Evolutionary conservation across 2,329 filamentous ascomycete species (phyloP).

Genomic region (Trichoderma citrinoviride): DNA sequence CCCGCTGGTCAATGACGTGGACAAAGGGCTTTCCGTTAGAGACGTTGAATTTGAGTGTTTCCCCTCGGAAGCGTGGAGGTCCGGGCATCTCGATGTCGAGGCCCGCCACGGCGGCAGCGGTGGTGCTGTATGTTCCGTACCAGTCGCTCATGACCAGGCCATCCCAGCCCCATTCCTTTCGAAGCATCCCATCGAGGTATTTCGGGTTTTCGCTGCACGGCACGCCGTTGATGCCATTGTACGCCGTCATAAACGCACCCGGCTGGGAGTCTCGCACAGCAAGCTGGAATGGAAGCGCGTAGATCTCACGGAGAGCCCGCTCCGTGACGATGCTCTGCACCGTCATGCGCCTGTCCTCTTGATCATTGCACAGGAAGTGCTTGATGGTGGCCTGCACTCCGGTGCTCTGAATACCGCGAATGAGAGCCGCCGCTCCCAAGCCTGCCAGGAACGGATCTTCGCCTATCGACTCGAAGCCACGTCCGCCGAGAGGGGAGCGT

Average conservation of each 20-base stretch:
- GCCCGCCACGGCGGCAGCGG: slow-evolving; percentile 49
- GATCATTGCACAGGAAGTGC: slow-evolving; percentile 62
- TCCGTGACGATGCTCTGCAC: slow-evolving; percentile 55
- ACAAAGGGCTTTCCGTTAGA: slow-evolving; percentile 55
- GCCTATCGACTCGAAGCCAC: slow-evolving; percentile 58
- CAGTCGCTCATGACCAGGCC: slow-evolving; percentile 60
- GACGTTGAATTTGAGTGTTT: slow-evolving; percentile 50
- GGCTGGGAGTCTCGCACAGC: slow-evolving; percentile 51
- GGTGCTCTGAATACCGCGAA: slow-evolving; percentile 55
- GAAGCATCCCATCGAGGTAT: slow-evolving; percentile 50
- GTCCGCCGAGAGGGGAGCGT: slow-evolving; percentile 56
- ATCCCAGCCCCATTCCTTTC: slow-evolving; percentile 57
- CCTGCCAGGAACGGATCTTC: slow-evolving; percentile 59
- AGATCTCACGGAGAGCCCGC: slow-evolving; percentile 57
- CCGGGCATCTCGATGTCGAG: slow-evolving; percentile 62
- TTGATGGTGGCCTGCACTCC: slow-evolving; percentile 58
- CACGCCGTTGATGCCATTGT: slow-evolving; percentile 58
- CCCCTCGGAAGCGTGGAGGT: slow-evolving; percentile 50
- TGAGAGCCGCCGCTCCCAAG: slow-evolving; percentile 51
- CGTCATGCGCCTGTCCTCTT: slow-evolving; percentile 56
- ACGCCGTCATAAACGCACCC: slow-evolving; percentile 57
- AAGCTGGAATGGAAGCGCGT: slow-evolving; percentile 57
- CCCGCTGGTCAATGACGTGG: slow-evolving; percentile 57
- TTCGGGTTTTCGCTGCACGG: slow-evolving; percentile 54
- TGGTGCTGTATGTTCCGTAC: slow-evolving; percentile 56